phyloP scores from a whole-genome alignment of 192 early-diverging fungal species.

The Rhizophagus clarus region DNA sequence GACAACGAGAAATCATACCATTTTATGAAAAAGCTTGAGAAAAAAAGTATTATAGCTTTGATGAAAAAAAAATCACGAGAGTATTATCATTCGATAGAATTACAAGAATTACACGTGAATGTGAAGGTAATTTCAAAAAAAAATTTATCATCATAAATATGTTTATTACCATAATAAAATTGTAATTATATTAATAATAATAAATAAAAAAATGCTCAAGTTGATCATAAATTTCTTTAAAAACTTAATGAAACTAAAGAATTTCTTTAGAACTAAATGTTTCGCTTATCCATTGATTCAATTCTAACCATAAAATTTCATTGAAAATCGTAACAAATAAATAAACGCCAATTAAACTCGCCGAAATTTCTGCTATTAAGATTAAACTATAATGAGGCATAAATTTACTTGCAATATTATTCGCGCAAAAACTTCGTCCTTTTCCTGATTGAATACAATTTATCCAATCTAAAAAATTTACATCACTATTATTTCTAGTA shows the following conservation, averaged over 20 bases:
- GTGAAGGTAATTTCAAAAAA: too few relatives aligned
- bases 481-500: conserved; percentile 17
- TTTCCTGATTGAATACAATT: conserved; percentile 39
- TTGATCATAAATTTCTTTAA: too few relatives aligned
- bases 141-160: too few relatives aligned
- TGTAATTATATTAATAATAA: too few relatives aligned
- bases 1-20: too few relatives aligned
- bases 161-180: too few relatives aligned
- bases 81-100: too few relatives aligned
- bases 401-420: conserved; percentile 30
- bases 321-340: conserved; percentile 53
- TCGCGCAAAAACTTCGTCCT: conserved; percentile 43
- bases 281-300: conserved; percentile 38
- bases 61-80: too few relatives aligned
- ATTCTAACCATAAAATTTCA: conserved; percentile 43
- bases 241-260: not conserved
- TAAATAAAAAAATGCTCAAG: too few relatives aligned
- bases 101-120: too few relatives aligned
- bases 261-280: not conserved
- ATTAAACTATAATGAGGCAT: conserved; percentile 51
- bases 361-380: conserved; percentile 49
- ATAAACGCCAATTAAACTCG: conserved; percentile 46
- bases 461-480: conserved; percentile 39
- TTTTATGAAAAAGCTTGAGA: too few relatives aligned
- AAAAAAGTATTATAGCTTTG: too few relatives aligned